Conservation (phyloP, 805 yeast genomes). For the Cyberlindnera xishuangbannaensis region DNA sequence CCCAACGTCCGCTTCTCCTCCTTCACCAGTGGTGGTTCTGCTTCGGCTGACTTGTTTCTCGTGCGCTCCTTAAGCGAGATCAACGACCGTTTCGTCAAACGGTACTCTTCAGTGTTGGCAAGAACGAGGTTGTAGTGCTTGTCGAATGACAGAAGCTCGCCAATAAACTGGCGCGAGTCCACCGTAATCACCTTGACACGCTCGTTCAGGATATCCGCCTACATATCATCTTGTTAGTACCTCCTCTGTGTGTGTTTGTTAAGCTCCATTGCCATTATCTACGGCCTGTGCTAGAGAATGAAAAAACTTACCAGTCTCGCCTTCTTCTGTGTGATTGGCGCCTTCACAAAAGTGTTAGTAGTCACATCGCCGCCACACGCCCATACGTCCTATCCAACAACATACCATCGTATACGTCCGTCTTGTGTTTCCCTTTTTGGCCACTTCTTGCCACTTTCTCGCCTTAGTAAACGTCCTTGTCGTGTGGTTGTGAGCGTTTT, state of each 20-base stretch:
- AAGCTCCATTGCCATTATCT: no score
- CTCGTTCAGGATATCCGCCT: conserved; percentile 63
- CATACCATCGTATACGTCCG: no score
- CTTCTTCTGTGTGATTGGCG: conserved; percentile 31
- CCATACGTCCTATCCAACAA: no score
- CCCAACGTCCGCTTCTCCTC: conserved; percentile 79
- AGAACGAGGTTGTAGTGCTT: conserved; percentile 83
- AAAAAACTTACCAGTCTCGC: conserved; percentile 36
- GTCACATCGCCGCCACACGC: no score
- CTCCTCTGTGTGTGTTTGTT: neutral
- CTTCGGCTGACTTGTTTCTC: conserved; percentile 26
- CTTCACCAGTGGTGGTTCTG: conserved; percentile 32
- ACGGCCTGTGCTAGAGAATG: neutral
- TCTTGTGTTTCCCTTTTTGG: no score
- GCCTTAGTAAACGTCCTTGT: no score
- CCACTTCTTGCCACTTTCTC: no score
- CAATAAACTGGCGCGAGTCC: conserved; percentile 76
- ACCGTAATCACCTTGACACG: conserved; percentile 65
- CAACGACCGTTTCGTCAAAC: conserved; percentile 59
- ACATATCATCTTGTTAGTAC: conserved; percentile 7
- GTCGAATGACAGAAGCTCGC: conserved; percentile 83
- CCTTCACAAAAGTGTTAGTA: conserved; percentile 16
- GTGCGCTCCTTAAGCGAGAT: conserved; percentile 31
- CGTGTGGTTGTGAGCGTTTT: no score
- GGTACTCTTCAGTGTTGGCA: conserved; percentile 76